Conservation (phyloP, 2,329 filamentous ascomycete species). For the Sarocladiaceae sp. region DNA sequence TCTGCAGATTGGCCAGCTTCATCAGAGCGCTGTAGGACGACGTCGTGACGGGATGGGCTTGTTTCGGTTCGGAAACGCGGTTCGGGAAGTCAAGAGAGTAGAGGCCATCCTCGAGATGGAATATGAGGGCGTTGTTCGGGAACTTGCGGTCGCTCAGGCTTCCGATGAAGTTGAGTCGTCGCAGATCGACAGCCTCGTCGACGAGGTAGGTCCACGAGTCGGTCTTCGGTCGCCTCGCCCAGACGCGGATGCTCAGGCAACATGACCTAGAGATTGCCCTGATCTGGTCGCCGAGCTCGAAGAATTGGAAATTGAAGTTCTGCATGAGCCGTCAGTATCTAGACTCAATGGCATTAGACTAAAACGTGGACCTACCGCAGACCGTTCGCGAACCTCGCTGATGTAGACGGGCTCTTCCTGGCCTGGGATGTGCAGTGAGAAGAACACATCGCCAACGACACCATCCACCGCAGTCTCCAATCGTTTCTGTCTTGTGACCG, state of each 20-base stretch:
- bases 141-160: constrained; percentile 64
- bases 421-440: constrained; percentile 67
- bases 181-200: constrained; percentile 65
- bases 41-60: constrained; percentile 47
- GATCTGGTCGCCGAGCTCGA: constrained; percentile 63
- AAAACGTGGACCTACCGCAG: constrained; percentile 46
- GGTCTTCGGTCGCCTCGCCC: constrained; percentile 54
- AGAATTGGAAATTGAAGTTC: constrained; percentile 86
- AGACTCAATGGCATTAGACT: not conserved
- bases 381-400: constrained; percentile 71
- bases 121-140: constrained; percentile 75
- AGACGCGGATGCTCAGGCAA: constrained; percentile 63
- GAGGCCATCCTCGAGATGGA: constrained; percentile 79
- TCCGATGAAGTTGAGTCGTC: constrained; percentile 71
- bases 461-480: constrained; percentile 66
- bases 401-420: constrained; percentile 75
- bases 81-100: constrained; percentile 70
- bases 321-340: constrained; percentile 17
- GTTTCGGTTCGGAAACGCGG: constrained; percentile 43
- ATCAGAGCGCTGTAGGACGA: constrained; percentile 86
- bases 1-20: constrained; percentile 80
- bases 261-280: constrained; percentile 60
- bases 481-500: constrained; percentile 59
- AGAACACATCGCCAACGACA: constrained; percentile 81
- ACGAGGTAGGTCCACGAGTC: constrained; percentile 57